Evolutionary conservation across 2,329 filamentous ascomycete genomes (phyloP).

Genomic region (Lasiodiplodia sp.): DNA sequence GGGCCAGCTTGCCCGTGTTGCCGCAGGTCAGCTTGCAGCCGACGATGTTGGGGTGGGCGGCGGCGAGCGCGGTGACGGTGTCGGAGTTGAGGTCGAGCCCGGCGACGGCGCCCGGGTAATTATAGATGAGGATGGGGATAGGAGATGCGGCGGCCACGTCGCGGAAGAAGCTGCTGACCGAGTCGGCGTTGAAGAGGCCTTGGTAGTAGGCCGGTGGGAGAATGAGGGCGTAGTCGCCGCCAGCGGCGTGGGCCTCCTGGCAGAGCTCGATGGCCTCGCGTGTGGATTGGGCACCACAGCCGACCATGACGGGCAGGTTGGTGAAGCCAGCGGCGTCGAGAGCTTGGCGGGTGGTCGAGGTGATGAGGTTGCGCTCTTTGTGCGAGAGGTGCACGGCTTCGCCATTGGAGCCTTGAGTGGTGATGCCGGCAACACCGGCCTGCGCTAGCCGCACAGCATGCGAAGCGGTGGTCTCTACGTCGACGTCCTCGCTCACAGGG

Average conservation of each 20-base stretch:
- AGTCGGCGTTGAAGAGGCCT: conserved; percentile 67
- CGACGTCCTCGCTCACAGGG: conserved; percentile 49
- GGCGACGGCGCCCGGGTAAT: conserved; percentile 70
- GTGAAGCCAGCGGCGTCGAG: conserved; percentile 71
- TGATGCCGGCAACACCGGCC: conserved; percentile 75
- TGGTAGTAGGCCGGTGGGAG: conserved; percentile 81
- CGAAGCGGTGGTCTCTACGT: conserved; percentile 48
- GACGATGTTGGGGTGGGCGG: conserved; percentile 69
- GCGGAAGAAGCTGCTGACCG: conserved; percentile 69
- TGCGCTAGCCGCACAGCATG: conserved; percentile 72
- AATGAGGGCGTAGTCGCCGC: conserved; percentile 78
- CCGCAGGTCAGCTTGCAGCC: conserved; percentile 75
- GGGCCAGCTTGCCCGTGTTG: conserved; percentile 72
- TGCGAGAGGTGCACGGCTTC: conserved; percentile 81
- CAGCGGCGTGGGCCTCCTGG: conserved; percentile 70
- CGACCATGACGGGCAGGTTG: conserved; percentile 76
- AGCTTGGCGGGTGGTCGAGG: conserved; percentile 71
- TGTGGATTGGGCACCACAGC: conserved; percentile 76
- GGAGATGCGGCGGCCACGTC: conserved; percentile 69
- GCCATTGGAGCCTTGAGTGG: conserved; percentile 82
- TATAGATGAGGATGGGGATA: conserved; percentile 73
- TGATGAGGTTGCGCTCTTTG: conserved; percentile 73
- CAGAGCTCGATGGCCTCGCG: conserved; percentile 75
- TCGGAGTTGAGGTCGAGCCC: conserved; percentile 72
- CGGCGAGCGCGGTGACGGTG: conserved; percentile 64